Evolutionary conservation across 2,329 filamentous ascomycete genomes (phyloP), one percentile per base, ranked within the genome.

Genomic region (Aspergillus sp.): DNA sequence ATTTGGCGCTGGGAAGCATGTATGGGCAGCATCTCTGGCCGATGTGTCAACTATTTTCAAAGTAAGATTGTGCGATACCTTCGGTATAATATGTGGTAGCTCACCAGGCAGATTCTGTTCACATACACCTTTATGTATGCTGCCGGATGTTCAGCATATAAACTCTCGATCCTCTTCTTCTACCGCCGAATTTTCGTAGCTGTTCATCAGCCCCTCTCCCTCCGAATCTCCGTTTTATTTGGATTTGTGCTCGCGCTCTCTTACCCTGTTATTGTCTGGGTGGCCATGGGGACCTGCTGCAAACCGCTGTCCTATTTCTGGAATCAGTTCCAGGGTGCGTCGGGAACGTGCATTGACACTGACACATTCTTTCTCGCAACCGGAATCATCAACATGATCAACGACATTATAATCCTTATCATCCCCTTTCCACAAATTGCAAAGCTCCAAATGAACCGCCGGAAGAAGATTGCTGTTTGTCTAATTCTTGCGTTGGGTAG

Each of bases 91-190:
- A 19, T 23, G 4, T 47, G 42, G 15, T 53, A 10, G 30, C 21
- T 27, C 1, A 38, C 30, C 21, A 15, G 3, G n/a, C 8, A 60
- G 62, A 32, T 61, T 8, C 62, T 66, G 3, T 61, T 60, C 27
- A 47, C 63, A 2, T 65, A 65, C 30, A 57, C 59, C 23, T 58
- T 65, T 25, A 27, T 68, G 42, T 67, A 68, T 38, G 53, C 62
- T 21, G 48, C 53, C 39, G 53, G 63, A 27, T 59, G 66, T 3
- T 60, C 65, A 21, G 38, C 62, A 1, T 67, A 62, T 49, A 65
- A 66, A 42, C 15, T 65, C 10, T 69, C 65, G 4, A 66, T 70
- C n/a, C 49, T 69, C 3, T 60, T 63, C 39, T 69, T 70, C 59
- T 70, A 70, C 32, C 59, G 62, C 25, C 62, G 68, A 5, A 62